Base-by-base conservation (phyloP, 345 rosid species). In the Toxicodendron radicans region DNA sequence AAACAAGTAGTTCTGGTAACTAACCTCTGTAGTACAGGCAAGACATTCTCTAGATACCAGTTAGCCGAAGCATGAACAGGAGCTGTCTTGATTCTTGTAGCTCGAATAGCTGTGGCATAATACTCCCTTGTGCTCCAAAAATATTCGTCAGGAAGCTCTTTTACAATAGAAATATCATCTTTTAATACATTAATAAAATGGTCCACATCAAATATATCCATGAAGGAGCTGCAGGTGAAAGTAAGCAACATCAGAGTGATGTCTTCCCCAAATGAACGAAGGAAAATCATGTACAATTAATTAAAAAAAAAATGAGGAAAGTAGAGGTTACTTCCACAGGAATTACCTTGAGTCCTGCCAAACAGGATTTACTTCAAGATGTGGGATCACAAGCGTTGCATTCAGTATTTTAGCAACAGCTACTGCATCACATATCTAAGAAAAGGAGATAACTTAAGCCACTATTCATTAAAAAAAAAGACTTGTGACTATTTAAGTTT, bases 101-200 rank as follows among this genome's bases (percentile, higher is more conserved):
- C 90, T 48, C 97, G 90, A 60, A 92, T 87, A 18, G 93, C 91
- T 1, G 87, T 80, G 52, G 90, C 85, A 74, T 96, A 96, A 76
- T 93, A 92, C 82, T 96, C 98, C 73, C 99, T 89, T 5, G 99
- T 89, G 82, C 99, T 91, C 98, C 98, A 96, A 14, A 89, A 87
- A 76, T 78, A 87, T 12, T 89, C 86, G 30, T 69, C 85, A 51
- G 98, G 98, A 20, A 87, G 79, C 72, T 89, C 97, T 87, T 85
- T 89, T 38, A 92, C 91, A 51, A 96, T 85, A 33, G 80, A 71
- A 70, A 96, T 75, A 27, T 96, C 99, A 78, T 91, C 85, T 59
- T 83, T 83, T 72, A 96, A 75, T 52, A 82, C 63, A 57, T 83
- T 75, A 63, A 91, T 87, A 53, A 96, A 96, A 87, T 93, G 97